Evolutionary conservation across 805 yeast genomes (phyloP), one percentile per base, ranked within the genome.

Genomic region (Yarrowia deformans): DNA sequence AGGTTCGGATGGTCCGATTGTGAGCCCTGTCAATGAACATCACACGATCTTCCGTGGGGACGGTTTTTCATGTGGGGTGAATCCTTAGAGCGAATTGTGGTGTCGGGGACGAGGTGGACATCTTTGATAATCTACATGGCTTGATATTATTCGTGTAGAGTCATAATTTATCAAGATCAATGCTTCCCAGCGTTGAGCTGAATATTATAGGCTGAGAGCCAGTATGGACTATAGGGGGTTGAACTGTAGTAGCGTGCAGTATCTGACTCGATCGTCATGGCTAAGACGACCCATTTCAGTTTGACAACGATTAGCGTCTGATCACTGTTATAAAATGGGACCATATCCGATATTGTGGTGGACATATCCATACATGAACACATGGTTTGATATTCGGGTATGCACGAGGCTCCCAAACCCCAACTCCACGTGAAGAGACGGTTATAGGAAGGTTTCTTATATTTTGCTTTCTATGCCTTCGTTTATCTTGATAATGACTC

Each of bases 1-100:
- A 45, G 42, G 50, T 60, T 45, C 13, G 32, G 52, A 45, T 60
- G 52, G 66, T 60, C 45, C 66, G 66, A 60, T 60, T 45, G 34
- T 39, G 32, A 54, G 34, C 34, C 34, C 14, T 19, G 49, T 45
- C 10, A 23, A 18, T 45, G 29, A 8, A 8, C 8, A 54, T 52
- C 43, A 52, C 58, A 52, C 58, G 42, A 52, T 52, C 58, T 18
- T 50, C 54, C 2, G 29, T 23, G 29, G 29, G 29, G 29, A n/a
- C 14, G 1, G 49, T 9, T 45, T 18, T 45, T 45, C 32, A 19
- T 45, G 49, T 45, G 49, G 49, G 49, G 49, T 45, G 29, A 14
- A 45, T 45, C 49, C 1, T n/a, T 14, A 12, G 18, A 10, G 8
- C 18, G 46, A 19, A 3, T 18, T 45, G 49, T 1, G 0, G 32